These are phyloP conservation scores for Penicillium herquei DNA, from an alignment of 495 filamentous ascomycete genomes.

Conservation along the genomic window DNA sequence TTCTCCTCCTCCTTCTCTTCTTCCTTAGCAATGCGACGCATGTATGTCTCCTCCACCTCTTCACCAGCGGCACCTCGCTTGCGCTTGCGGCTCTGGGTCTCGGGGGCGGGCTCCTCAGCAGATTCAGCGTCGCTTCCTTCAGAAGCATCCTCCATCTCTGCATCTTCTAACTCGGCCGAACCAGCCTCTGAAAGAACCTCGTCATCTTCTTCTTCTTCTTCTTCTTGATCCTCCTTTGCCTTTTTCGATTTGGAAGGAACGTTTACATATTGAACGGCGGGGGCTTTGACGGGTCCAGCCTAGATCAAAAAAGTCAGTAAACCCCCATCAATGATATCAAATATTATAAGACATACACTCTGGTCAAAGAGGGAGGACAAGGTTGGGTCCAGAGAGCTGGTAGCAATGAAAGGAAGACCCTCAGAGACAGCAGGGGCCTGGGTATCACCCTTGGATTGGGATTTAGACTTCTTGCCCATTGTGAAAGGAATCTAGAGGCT, in stretches of 20 bases:
- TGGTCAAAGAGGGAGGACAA: slow-evolving; percentile 77
- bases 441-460: slow-evolving; percentile 25
- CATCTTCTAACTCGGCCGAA: slow-evolving; percentile 38
- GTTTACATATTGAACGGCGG: slow-evolving; percentile 47
- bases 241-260: slow-evolving; percentile 13
- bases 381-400: slow-evolving; percentile 63
- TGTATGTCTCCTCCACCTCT: slow-evolving; percentile 78
- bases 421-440: slow-evolving; percentile 14
- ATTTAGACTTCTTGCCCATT: slow-evolving; percentile 47
- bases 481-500: slow-evolving; percentile 8
- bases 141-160: slow-evolving; percentile 44
- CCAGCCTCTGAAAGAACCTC: slow-evolving; percentile 34
- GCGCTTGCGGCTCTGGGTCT: slow-evolving; percentile 64
- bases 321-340: neutral
- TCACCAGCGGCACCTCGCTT: slow-evolving; percentile 70
- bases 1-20: slow-evolving; percentile 49
- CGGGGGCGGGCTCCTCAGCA: slow-evolving; percentile 37
- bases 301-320: slow-evolving; percentile 27
- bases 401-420: slow-evolving; percentile 35
- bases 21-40: slow-evolving; percentile 66
- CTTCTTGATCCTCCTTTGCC: slow-evolving; percentile 34
- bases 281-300: slow-evolving; percentile 66
- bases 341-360: slow-evolving; percentile 62
- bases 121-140: slow-evolving; percentile 32
- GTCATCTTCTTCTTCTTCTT: slow-evolving; percentile 38